Percentiles rank a stretch among this genome's conserved stretches.
These are phyloP conservation scores for Hymenoscyphus infarciens DNA, from an alignment of 2,329 filamentous ascomycete genomes.

Conservation along the genomic window DNA sequence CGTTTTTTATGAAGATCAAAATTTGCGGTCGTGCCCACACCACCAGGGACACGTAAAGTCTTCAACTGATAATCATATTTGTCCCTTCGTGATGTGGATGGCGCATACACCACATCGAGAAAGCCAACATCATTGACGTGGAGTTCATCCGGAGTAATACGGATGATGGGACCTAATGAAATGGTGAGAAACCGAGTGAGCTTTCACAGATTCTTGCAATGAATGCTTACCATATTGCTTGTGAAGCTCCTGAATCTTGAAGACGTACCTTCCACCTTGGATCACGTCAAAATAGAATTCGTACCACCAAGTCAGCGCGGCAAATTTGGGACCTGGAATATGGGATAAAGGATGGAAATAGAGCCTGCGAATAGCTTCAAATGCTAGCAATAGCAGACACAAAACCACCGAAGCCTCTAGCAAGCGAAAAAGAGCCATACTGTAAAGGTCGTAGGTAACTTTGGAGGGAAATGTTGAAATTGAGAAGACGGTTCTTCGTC, in stretches of 20 bases:
- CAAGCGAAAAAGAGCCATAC: background rate
- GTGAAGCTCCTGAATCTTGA: background rate
- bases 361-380: background rate
- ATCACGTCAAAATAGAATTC: background rate
- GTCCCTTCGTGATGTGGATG: constrained; percentile 16
- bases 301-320: background rate
- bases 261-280: background rate
- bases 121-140: constrained; percentile 34
- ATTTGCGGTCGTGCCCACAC: constrained; percentile 12
- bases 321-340: background rate
- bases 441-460: background rate
- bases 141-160: constrained; percentile 32
- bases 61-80: constrained; percentile 16
- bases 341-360: background rate
- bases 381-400: background rate
- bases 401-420: background rate
- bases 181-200: background rate
- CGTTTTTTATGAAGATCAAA: constrained; percentile 17
- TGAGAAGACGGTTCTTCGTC: too few species aligned
- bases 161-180: constrained; percentile 34
- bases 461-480: too few species aligned
- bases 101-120: constrained; percentile 31
- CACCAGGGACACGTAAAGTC: constrained; percentile 12
- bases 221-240: background rate
- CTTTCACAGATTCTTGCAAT: background rate